A percentile compares a stretch with the other conserved stretches of the same genome.
These are phyloP conservation scores for Fomitiporia mediterranea DNA, from an alignment of 1,284 basidiomycete species.

Conservation along the genomic window DNA sequence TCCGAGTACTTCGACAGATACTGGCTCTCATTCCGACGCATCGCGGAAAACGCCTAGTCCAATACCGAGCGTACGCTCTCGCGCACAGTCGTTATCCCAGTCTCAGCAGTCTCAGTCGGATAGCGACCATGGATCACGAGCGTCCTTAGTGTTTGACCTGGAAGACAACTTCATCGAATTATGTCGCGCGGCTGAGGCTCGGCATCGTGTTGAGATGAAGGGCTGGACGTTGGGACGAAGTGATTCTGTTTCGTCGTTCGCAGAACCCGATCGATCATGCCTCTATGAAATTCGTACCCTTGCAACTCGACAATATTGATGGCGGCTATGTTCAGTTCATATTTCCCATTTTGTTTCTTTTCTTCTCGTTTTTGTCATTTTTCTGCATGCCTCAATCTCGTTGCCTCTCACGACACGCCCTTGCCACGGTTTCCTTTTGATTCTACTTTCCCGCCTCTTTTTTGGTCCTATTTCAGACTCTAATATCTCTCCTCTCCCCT, in stretches of 20 bases:
- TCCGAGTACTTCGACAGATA: conserved; percentile 28
- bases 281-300: conserved; percentile 77
- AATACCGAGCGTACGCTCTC: conserved; percentile 46
- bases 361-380: conserved; percentile 9
- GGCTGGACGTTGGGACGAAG: conserved; percentile 62
- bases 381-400: conserved; percentile 1
- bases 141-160: conserved; percentile 68
- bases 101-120: conserved; percentile 56
- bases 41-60: conserved; percentile 51
- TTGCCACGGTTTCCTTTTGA: neutral
- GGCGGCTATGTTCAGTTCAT: too few relatives aligned
- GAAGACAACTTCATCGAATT: conserved; percentile 66
- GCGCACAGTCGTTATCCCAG: conserved; percentile 24
- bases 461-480: neutral
- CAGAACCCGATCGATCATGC: conserved; percentile 52
- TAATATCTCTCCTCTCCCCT: neutral
- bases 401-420: neutral
- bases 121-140: conserved; percentile 70
- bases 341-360: conserved; percentile 20
- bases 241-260: conserved; percentile 35
- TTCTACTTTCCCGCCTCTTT: too few relatives aligned
- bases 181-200: conserved; percentile 72
- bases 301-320: conserved; percentile 72
- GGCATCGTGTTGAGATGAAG: conserved; percentile 77
- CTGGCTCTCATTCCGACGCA: conserved; percentile 34